Evolutionary conservation across 768 basidiomycete genomes (phyloP), one percentile per base, ranked within the genome.

Genomic region (Leccinum longicurvipes): DNA sequence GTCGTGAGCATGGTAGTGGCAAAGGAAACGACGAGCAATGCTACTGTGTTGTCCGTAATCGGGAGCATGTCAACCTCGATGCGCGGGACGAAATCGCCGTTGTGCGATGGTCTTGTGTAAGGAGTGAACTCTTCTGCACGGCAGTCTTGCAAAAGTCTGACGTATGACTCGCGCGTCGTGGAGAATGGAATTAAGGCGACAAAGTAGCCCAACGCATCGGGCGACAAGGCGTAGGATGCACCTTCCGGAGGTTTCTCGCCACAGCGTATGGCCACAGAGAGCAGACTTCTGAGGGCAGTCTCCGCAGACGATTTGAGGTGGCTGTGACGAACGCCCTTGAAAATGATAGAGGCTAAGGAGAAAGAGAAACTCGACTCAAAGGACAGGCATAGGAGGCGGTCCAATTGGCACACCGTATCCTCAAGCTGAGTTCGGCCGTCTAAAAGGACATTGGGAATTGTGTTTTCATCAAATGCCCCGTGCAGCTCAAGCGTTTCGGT

Each of bases 331-430:
- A 93, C 73, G 39, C 92, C 93, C 67, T 94, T 93, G 80, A 93
- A 91, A 47, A 96, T 82, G 60, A 92, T 80, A 0, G 90, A 78
- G 1, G 91, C 85, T 19, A 97, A 72, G 12, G 89, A 85, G 71
- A 95, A 91, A 7, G 90, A 89, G 72, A 93, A 89, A 67, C 77
- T 87, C 23, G 73, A 71, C 34, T 89, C 86, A 72, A 94, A 95
- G 0, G 88, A 89, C 25, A 96, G 72, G 36, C 83, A 82, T 15
- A 91, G 74, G 42, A 87, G 71, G 34, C 82, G 79, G 60, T 95
- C 93, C 28, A 96, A 75, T 64, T 91, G 86, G 32, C 74, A 74
- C 1, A 86, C 81, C 5, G 86, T 78, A 25, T 88, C 86, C 60
- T 86, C 84, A n/a, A 92, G 72, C 17, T 77, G 75, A 17, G 72